phyloP scores from a whole-genome alignment of 345 rosid genomes.

The Acer yangbiense region DNA sequence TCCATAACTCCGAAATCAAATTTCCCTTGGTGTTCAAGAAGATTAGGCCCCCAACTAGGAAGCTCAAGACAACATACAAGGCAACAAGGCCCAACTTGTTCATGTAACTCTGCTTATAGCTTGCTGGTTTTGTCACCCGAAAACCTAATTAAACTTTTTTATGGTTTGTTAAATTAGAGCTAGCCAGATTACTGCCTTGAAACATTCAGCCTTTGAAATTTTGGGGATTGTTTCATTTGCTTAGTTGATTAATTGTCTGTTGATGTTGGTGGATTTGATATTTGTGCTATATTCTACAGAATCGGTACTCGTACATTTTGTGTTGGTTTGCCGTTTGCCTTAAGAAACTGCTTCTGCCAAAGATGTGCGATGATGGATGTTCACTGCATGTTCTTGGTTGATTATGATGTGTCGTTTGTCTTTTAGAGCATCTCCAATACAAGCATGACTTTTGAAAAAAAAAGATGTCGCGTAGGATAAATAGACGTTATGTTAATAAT shows the following conservation, averaged over 20 bases:
- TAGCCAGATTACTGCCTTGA: neutral
- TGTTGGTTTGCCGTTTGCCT: too few relatives aligned
- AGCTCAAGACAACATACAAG: slow-evolving; percentile 72
- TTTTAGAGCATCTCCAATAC: too few relatives aligned
- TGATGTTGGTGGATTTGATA: neutral
- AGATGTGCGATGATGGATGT: neutral
- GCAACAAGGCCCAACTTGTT: slow-evolving; percentile 77
- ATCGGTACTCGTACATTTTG: neutral
- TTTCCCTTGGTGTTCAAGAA: slow-evolving; percentile 65
- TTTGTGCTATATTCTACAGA: neutral
- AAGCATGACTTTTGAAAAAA: too few relatives aligned
- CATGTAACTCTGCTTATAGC: slow-evolving; percentile 29
- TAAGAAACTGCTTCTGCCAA: too few relatives aligned
- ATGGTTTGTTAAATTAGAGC: neutral
- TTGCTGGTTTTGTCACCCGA: neutral
- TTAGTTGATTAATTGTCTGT: slow-evolving; percentile 1
- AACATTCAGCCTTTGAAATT: neutral
- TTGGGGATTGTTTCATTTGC: slow-evolving; percentile 7
- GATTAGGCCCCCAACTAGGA: slow-evolving; percentile 71
- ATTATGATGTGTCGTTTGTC: too few relatives aligned
- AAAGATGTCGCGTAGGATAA: too few relatives aligned
- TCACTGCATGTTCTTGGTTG: neutral
- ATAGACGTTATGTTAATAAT: too few relatives aligned
- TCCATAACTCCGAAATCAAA: slow-evolving; percentile 68
- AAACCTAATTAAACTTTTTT: neutral